Evolutionary conservation across 768 basidiomycete species (phyloP), one percentile per base, ranked within the genome.

Genomic region (Russula ochroleuca): DNA sequence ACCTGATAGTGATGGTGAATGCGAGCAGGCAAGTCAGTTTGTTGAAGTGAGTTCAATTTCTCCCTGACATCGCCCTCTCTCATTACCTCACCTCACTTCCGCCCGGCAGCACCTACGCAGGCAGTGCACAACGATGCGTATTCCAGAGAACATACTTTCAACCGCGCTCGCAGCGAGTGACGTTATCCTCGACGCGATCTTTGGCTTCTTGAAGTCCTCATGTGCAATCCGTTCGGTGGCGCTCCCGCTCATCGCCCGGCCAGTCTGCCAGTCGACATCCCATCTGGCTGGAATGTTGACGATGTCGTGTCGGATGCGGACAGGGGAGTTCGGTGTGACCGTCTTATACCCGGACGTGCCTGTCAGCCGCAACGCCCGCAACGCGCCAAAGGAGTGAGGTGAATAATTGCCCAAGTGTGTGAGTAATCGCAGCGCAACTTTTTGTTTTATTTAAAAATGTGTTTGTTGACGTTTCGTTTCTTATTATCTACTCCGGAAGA

Each of bases 131-230:
- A 98, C 97, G 73, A 88, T 97, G 84, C 76, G 83, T 48, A 96
- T 99, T 69, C 83, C 82, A 3, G 61, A 48, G 45, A 77, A 79
- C 21, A 68, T 78, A 37, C 80, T 90, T 21, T 72, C 75, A 51
- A 71, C 76, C 48, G 81, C 82, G 7, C 78, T 90, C 41, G 70
- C 77, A 8, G 78, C 81, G 35, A 83, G 85, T 5, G 91, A 97
- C 73, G 85, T 97, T 47, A 82, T 98, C 23, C 79, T 99, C 59
- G 97, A 99, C 71, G 93, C 95, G 5, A 90, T 99, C 62, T 99
- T 99, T 69, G 97, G 96, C 5, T 98, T 98, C 95, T 1, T 99
- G 98, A 81, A 88, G 62, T 88, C 90, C 95, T 97, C 38, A 81
- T 94, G 6, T 88, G 97, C 13, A 75, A 87, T 10, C 97, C 97